A percentile compares a stretch with the other conserved stretches of the same genome.
Conservation (phyloP, 257 asterid genomes). For the Solanum medicagineum region DNA sequence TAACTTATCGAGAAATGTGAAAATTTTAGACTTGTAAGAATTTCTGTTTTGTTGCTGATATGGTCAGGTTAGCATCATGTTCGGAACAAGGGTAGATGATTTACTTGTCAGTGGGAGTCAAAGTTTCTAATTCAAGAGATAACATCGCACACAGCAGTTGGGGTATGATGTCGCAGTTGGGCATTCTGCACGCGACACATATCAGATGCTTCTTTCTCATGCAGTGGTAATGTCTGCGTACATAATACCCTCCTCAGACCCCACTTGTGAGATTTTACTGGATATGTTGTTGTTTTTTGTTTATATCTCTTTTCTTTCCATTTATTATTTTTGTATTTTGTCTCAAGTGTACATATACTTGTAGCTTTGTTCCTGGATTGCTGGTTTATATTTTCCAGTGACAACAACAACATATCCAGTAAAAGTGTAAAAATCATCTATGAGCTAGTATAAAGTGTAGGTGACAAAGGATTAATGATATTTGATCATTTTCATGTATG, state of each 20-base stretch:
- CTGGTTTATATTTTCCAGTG: neutral
- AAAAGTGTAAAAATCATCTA: too few species aligned
- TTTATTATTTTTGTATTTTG: neutral
- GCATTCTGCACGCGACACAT: slow-evolving; percentile 95
- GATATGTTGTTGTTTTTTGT: too few species aligned
- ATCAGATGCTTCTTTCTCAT: slow-evolving; percentile 78
- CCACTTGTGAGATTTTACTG: too few species aligned
- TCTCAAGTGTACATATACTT: neutral
- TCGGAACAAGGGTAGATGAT: slow-evolving; percentile 88
- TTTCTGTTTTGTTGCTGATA: neutral
- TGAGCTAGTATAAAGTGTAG: too few species aligned
- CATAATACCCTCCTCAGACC: too few species aligned
- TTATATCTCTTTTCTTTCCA: neutral
- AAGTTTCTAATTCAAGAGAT: slow-evolving; percentile 48
- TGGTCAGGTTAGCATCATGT: slow-evolving; percentile 62
- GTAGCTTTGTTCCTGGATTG: neutral
- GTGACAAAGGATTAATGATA: too few species aligned
- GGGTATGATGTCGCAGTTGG: slow-evolving; percentile 89
- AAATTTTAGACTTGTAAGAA: neutral
- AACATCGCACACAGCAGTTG: slow-evolving; percentile 20
- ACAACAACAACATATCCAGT: neutral
- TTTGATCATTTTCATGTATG: too few species aligned
- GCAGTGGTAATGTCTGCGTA: too few species aligned
- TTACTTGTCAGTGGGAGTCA: slow-evolving; percentile 67
- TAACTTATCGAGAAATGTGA: neutral